Base-by-base conservation (phyloP, 495 filamentous ascomycete genomes). In the Haplographium delicatum region DNA sequence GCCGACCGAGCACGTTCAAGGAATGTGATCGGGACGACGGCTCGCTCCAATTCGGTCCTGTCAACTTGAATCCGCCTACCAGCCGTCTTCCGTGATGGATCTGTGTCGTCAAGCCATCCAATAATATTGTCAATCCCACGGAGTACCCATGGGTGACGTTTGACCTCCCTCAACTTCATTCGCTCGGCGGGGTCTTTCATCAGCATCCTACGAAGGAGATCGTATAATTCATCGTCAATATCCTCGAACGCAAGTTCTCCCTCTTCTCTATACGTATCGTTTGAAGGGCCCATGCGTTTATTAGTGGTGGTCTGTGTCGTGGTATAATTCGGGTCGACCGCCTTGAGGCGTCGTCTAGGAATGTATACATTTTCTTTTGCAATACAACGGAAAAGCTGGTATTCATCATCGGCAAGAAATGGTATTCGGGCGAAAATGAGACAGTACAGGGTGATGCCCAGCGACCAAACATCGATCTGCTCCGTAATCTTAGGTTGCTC, bases 81-180 rank as follows among this genome's bases (percentile, higher is more conserved):
- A 46, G 90, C 83, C 50, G 83, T 85, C 51, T 84, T 84, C 23
- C 82, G 77, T 19, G 76, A 82, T 5, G 91, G 90, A 63, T 99
- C 94, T 5, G 89, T 96, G 48, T 96, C 88, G 56, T 96, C 89
- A 13, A 97, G 78, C 93, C 93, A 99, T 2, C 72, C 69, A 19
- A 78, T 69, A 35, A 84, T 79, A 56, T 95, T 84, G 25, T 76
- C 68, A 38, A 99, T 78, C 35, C 84, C 91, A 38, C 82, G 66
- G n/a, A 91, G 73, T 27, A 96, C 84, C 90, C 93, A 99, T n/a
- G 86, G 84, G 60, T 99, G 93, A 47, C 85, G 87, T 63, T 97
- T 97, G 57, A 96, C 91, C 59, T 96, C 91, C 53, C 84, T 85
- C 41, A 99, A 69, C 2, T 84, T 84, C 54, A 99, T 96, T 39